Evolutionary conservation across 768 basidiomycete species (phyloP), one percentile per base, ranked within the genome.

Genomic region (Termitomyces sp.): DNA sequence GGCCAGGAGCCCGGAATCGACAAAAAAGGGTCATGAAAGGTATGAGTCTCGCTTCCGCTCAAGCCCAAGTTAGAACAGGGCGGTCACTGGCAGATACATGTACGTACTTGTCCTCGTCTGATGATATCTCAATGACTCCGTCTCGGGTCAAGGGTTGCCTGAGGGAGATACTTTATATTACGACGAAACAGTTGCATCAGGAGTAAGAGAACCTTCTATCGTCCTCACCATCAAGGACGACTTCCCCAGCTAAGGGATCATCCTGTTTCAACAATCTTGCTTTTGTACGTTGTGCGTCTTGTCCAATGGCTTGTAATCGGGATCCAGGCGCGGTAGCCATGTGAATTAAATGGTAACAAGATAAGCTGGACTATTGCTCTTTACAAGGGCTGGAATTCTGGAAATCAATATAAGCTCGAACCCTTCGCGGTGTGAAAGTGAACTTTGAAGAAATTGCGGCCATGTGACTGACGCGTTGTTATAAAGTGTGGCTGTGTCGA

Each of bases 121-220:
- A 83, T 17, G 79, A 82, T 65, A 83, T 78, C 60, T 83, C 79
- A 55, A 85, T 82, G 22, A 84, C 68, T 43, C 74, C 68, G 5
- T 28, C 21, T 6, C 22, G 14, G n/a, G 22, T 22, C 24, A 28
- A 26, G 10, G 2, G 41, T 61, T 59, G 37, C 60, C 50, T 47
- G 24, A 2, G 19, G 24, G 7, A 45, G 41, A 12, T 28, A 34
- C 40, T 15, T 24, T 10, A 22, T 19, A 24, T 21, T 42, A 38
- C n/a, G 2, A 45, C 17, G 11, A 51, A 22, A 32, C n/a, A 22
- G 8, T 12, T 19, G 4, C 10, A 37, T 37, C 11, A 24, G 1
- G 19, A 38, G 8, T 17, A 17, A 5, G 32, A 15, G 3, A 41
- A 51, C 50, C 71, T 67, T 62, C 50, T 40, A 22, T 80, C 78